Evolutionary conservation across 305 asterid genomes (phyloP).

Genomic region (Solanum hybrid): DNA sequence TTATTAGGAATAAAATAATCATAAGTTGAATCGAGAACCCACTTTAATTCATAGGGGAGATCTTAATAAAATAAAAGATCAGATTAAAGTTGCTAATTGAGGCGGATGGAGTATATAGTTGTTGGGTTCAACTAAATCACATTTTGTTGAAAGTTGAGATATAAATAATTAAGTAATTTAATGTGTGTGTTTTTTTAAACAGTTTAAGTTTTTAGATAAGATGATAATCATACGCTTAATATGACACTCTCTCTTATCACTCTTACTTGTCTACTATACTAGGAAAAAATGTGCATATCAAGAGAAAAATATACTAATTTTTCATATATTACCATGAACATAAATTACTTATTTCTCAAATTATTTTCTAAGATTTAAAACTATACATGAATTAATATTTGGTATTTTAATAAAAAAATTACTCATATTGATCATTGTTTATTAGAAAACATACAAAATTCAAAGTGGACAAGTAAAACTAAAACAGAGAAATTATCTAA

Average conservation of each 20-base stretch:
- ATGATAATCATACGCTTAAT: not conserved
- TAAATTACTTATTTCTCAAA: not conserved
- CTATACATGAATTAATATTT: not conserved
- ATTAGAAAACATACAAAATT: not conserved
- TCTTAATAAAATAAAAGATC: slow-evolving; percentile 1
- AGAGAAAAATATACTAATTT: not conserved
- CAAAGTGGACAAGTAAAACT: not conserved
- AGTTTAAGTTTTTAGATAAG: not conserved
- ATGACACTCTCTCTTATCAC: not conserved
- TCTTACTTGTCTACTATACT: not conserved
- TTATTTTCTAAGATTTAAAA: not conserved
- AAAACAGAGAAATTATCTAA: not conserved
- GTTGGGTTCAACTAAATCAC: not conserved
- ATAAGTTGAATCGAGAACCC: slow-evolving; percentile 7
- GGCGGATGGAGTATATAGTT: not conserved
- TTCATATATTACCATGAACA: not conserved
- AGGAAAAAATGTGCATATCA: not conserved
- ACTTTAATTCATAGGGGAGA: slow-evolving; percentile 11
- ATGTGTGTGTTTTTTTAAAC: not conserved
- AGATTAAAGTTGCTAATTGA: not conserved
- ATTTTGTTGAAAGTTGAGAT: not conserved
- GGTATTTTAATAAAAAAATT: not conserved
- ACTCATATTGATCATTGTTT: not conserved
- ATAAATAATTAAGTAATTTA: not conserved
- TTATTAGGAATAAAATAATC: not conserved